Percentiles rank a stretch among this genome's conserved stretches.
Evolutionary conservation across 352 stramenopile species (phyloP).

Genomic region (Blastocystis sp.): DNA sequence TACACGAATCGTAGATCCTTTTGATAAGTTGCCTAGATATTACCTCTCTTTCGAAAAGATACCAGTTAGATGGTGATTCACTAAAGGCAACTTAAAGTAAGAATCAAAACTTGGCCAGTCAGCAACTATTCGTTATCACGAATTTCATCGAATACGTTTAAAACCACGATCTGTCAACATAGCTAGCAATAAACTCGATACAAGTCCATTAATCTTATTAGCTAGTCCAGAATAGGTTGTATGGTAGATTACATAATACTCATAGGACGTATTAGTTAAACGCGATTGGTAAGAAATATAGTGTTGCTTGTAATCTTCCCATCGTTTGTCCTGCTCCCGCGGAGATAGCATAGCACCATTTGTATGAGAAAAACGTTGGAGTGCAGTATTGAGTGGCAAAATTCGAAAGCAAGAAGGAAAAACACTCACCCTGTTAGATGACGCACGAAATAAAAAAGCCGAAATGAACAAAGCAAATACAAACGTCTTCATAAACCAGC

Average conservation of each 20-base stretch:
- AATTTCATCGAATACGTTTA: background rate
- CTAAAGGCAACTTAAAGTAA: slow-evolving; percentile 34
- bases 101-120: slow-evolving; percentile 52
- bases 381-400: too few relatives aligned
- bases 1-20: background rate
- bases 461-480: too few relatives aligned
- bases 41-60: background rate
- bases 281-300: background rate
- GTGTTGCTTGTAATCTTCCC: background rate
- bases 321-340: background rate
- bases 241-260: slow-evolving; percentile 36
- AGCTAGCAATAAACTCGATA: slow-evolving; percentile 21
- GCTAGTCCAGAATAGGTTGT: slow-evolving; percentile 37
- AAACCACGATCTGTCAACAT: slow-evolving; percentile 44
- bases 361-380: background rate
- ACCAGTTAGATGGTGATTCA: slow-evolving; percentile 13
- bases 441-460: too few relatives aligned
- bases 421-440: too few relatives aligned
- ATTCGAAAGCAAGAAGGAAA: too few relatives aligned
- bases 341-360: background rate
- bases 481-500: too few relatives aligned
- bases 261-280: background rate
- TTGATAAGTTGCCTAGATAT: background rate
- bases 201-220: slow-evolving; percentile 33
- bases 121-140: background rate